phyloP scores from a whole-genome alignment of 139 green algal genomes.

The Chlorella sp. region DNA sequence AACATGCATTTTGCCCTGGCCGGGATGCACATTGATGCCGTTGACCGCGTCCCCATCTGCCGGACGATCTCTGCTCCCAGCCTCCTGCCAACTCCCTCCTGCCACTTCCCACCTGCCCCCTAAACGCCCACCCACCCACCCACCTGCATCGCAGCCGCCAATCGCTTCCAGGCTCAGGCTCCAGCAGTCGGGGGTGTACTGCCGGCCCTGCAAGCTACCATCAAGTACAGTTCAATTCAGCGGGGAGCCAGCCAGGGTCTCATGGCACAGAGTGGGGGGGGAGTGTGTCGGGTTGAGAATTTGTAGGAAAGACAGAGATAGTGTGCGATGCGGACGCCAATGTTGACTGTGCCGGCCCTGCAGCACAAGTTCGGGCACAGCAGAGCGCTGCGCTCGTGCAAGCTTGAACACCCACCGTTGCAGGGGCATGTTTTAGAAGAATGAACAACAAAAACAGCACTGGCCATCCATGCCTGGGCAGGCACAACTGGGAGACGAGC shows the following conservation, averaged over 20 bases:
- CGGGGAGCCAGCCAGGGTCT: too few species aligned
- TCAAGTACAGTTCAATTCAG: too few species aligned
- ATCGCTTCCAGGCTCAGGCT: conserved; percentile 5
- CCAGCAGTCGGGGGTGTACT: conserved; percentile 26
- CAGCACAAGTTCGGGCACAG: background rate
- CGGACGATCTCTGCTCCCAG: background rate
- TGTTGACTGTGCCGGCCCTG: too few species aligned
- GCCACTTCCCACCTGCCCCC: background rate
- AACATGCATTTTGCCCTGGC: background rate
- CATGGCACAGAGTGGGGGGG: background rate
- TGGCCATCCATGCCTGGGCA: too few species aligned
- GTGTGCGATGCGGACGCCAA: too few species aligned
- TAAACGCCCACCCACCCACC: background rate
- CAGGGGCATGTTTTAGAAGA: too few species aligned
- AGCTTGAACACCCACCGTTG: too few species aligned
- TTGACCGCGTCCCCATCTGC: background rate
- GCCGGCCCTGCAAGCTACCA: conserved; percentile 14
- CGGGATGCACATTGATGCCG: background rate
- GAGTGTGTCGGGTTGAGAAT: too few species aligned
- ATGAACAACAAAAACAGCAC: too few species aligned
- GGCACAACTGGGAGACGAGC: too few species aligned
- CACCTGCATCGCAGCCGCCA: background rate
- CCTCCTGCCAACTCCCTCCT: background rate
- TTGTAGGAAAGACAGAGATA: too few species aligned
- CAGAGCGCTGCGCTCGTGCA: too few species aligned